These are phyloP conservation scores for Colletotrichum sp. DNA, from an alignment of 2,329 filamentous ascomycete species.

Conservation along the genomic window DNA sequence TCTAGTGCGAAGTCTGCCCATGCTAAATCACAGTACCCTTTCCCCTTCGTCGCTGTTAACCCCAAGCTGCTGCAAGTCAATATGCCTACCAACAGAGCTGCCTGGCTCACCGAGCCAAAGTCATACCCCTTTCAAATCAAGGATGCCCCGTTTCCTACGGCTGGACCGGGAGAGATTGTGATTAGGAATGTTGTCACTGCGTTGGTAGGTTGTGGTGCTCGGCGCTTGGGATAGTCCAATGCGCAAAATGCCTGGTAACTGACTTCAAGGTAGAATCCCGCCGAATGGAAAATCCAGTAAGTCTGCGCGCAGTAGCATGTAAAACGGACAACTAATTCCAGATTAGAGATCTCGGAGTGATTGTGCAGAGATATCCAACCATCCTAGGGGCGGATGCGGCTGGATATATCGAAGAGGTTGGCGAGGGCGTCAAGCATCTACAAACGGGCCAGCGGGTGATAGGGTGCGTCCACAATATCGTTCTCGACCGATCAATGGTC, in stretches of 20 bases:
- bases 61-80: background rate
- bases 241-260: too few species aligned
- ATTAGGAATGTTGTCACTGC: constrained; percentile 22
- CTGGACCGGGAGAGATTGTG: constrained; percentile 22
- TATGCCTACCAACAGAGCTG: background rate
- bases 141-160: background rate
- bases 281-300: background rate
- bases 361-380: background rate
- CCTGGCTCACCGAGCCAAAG: background rate
- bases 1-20: accelerated
- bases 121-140: background rate
- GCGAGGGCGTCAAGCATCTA: constrained; percentile 24
- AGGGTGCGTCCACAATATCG: background rate
- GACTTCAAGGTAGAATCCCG: background rate
- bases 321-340: accelerated
- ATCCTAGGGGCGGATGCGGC: constrained; percentile 24
- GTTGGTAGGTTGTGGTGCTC: background rate
- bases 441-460: constrained; percentile 27
- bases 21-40: accelerated
- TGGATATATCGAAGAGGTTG: constrained; percentile 26
- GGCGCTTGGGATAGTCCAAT: too few species aligned
- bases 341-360: background rate
- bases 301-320: background rate
- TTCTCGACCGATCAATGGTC: too few species aligned
- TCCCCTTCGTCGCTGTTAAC: background rate